Base-by-base conservation (phyloP, 2,329 filamentous ascomycete genomes). In the Thermothelomyces thermophilus region DNA sequence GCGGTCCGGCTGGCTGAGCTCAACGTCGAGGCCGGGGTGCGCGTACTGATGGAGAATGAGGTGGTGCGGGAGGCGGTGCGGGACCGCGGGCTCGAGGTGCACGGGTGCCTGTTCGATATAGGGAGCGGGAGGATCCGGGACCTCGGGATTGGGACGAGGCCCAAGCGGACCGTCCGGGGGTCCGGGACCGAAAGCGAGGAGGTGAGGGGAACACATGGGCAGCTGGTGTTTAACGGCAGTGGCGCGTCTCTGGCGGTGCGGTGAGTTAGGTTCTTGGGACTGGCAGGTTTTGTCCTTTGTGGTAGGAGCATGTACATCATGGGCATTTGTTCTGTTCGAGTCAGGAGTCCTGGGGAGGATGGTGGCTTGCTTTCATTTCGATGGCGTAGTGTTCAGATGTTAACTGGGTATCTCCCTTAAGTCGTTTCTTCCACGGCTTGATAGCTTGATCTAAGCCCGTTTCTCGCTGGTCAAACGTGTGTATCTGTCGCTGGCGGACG, bases 31-130 rank as follows among this genome's bases (percentile, higher is more conserved):
- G 73, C 77, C 30, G 84, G 86, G 20, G 73, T 91, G 51, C 73
- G 81, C 58, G 76, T 80, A 17, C 68, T 93, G 50, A 78, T 83
- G 71, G 74, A 80, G 63, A 90, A 89, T 66, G 72, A 75, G 43
- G 76, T 79, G 20, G 76, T 94, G 26, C 75, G 82, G 60, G 83
- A 87, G 54, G 87, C 86, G 22, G 79, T 90, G 52, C 67, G 72
- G 56, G 82, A 88, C 60, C 74, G 86, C 24, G 85, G 83, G 1
- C 67, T 95, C 36, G 71, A 84, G 67, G 77, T 94, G 5, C 87
- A 93, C 65, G 88, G 87, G n/a, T 74, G 83, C 46, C 72, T 94
- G 13, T 91, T 87, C 64, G 83, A 93, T 56, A 68, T 80, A 45
- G 68, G 59, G 5, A 67, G 62, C 17, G 77, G 77, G 11, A 69